These are phyloP conservation scores for Coemansia sp. DNA, from an alignment of 192 early-diverging fungal species.

Conservation along the genomic window DNA sequence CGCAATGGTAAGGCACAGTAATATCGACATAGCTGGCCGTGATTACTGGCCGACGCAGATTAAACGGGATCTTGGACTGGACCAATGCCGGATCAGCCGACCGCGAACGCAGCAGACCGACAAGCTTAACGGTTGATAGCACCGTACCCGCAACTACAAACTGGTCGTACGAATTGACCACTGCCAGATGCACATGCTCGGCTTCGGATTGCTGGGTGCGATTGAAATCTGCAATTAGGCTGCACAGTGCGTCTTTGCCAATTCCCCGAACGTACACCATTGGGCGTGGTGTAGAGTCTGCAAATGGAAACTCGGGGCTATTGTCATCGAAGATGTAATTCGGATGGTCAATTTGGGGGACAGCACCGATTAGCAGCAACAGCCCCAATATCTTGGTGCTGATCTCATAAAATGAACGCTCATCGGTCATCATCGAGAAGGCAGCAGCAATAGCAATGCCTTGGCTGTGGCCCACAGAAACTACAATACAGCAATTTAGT, in stretches of 20 bases:
- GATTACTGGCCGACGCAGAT: conserved; percentile 81
- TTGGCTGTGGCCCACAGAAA: conserved; percentile 76
- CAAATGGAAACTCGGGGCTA: background rate
- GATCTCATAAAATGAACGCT: conserved; percentile 72
- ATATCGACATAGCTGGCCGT: conserved; percentile 77
- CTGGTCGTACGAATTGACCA: conserved; percentile 15
- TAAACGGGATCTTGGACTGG: conserved; percentile 74
- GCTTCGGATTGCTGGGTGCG: background rate
- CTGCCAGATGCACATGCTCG: conserved; percentile 11
- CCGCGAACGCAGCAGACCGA: conserved; percentile 1
- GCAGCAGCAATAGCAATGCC: conserved; percentile 82
- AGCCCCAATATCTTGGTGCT: conserved; percentile 76
- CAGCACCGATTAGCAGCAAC: conserved; percentile 75
- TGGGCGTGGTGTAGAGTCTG: conserved; percentile 10
- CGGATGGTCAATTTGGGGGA: conserved; percentile 62
- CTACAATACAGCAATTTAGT: conserved; percentile 4
- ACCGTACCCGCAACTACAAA: conserved; percentile 22
- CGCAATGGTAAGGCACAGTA: conserved; percentile 71
- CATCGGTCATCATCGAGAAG: conserved; percentile 70
- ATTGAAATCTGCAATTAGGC: conserved; percentile 18
- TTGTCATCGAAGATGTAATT: background rate
- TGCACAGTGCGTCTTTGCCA: background rate
- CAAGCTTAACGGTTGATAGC: conserved; percentile 8
- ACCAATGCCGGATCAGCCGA: conserved; percentile 49
- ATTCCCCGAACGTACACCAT: conserved; percentile 24